phyloP scores from a whole-genome alignment of 805 yeast species.

The Tetrapisispora arboricola region DNA sequence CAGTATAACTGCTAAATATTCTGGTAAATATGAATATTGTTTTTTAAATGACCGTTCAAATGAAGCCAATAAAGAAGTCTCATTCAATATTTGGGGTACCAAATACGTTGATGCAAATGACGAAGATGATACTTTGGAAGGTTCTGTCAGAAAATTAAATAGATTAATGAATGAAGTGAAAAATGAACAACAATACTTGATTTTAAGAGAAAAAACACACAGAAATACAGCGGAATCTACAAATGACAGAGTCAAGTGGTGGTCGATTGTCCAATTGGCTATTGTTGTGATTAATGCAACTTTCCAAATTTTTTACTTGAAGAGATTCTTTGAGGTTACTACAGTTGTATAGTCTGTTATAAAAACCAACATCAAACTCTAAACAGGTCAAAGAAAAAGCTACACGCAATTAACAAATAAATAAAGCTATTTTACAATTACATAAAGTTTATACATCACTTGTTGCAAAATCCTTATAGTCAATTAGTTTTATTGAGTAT shows the following conservation, averaged over 20 bases:
- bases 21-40: conserved; percentile 80
- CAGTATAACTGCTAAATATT: conserved; percentile 50
- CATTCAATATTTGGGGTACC: conserved; percentile 91
- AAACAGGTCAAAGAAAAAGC: too few relatives aligned
- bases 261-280: conserved; percentile 85
- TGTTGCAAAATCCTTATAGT: too few relatives aligned
- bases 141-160: conserved; percentile 65
- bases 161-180: conserved; percentile 77
- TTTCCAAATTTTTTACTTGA: conserved; percentile 89
- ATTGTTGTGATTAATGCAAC: conserved; percentile 83
- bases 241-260: conserved; percentile 92
- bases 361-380: neutral
- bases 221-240: conserved; percentile 98
- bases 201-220: conserved; percentile 92
- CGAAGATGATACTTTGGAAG: conserved; percentile 72
- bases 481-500: too few relatives aligned
- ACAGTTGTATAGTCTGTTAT: conserved; percentile 56
- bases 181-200: conserved; percentile 85
- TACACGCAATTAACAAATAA: too few relatives aligned
- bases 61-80: conserved; percentile 73
- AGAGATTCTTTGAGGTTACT: conserved; percentile 91
- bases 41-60: conserved; percentile 78
- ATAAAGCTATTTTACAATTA: too few relatives aligned
- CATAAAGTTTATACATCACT: too few relatives aligned
- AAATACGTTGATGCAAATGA: conserved; percentile 74